A percentile compares a stretch with the other conserved stretches of the same genome.
Conservation (phyloP, 208 protist genomes). For the Wallacemonas sp. region DNA sequence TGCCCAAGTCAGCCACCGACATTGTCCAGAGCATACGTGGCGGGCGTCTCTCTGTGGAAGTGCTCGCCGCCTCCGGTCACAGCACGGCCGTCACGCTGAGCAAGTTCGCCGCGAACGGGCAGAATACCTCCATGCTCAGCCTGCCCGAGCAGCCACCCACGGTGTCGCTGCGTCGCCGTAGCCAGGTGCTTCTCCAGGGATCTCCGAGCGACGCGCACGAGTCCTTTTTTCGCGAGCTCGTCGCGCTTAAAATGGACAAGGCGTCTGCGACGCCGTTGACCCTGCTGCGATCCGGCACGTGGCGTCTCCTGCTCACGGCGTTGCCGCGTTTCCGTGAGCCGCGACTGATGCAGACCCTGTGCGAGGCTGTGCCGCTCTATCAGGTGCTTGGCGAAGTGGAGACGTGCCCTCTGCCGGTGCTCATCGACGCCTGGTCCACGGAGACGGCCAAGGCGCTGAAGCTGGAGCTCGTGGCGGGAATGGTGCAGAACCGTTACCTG, state of each 20-base stretch:
- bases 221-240: slow-evolving; percentile 44
- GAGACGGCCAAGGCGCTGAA: slow-evolving; percentile 15
- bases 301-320: slow-evolving; percentile 33
- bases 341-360: slow-evolving; percentile 19
- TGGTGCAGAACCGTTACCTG: slow-evolving; percentile 19
- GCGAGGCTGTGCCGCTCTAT: slow-evolving; percentile 46
- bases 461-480: not conserved
- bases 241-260: slow-evolving; percentile 41
- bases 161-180: not conserved
- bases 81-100: not conserved
- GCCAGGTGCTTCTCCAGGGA: not conserved
- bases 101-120: not conserved
- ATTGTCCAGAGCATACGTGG: not conserved
- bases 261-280: not conserved
- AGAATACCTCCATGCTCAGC: not conserved
- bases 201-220: slow-evolving; percentile 37
- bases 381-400: slow-evolving; percentile 55
- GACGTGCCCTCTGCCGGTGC: slow-evolving; percentile 49
- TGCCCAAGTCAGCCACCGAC: not conserved
- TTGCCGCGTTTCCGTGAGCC: slow-evolving; percentile 30
- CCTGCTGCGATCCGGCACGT: slow-evolving; percentile 28
- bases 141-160: not conserved
- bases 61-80: not conserved
- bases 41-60: not conserved
- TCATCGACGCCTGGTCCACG: slow-evolving; percentile 45